Conservation (phyloP, 2,329 filamentous ascomycete genomes). For the Lojkania enalia region DNA sequence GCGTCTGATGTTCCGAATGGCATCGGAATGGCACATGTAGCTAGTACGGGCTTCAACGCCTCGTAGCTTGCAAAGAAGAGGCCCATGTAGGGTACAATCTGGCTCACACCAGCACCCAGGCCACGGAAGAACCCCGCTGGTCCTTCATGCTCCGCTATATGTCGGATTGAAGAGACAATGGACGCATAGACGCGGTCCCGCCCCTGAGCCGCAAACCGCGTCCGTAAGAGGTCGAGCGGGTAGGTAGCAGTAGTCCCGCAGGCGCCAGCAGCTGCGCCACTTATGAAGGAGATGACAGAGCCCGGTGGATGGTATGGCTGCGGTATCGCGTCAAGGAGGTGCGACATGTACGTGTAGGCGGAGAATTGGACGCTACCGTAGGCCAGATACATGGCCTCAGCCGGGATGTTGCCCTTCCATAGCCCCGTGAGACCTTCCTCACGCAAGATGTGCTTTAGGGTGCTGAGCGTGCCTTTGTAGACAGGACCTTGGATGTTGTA, state of each 20-base stretch:
- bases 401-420: constrained; percentile 98
- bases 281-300: constrained; percentile 76
- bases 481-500: constrained; percentile 50
- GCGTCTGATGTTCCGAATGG: constrained; percentile 80
- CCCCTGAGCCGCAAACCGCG: constrained; percentile 95
- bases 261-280: constrained; percentile 81
- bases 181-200: constrained; percentile 76
- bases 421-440: constrained; percentile 83
- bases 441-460: constrained; percentile 73
- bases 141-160: constrained; percentile 79
- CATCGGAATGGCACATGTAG: constrained; percentile 59
- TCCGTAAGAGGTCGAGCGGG: constrained; percentile 88
- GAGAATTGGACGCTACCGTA: constrained; percentile 92
- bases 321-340: constrained; percentile 63
- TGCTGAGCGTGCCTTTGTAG: constrained; percentile 77
- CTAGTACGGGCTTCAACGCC: constrained; percentile 57
- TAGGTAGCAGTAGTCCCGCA: constrained; percentile 83
- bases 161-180: constrained; percentile 67
- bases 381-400: constrained; percentile 89
- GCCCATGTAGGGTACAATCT: constrained; percentile 97
- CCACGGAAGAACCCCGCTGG: constrained; percentile 83
- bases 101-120: constrained; percentile 75
- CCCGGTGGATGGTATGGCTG: constrained; percentile 59
- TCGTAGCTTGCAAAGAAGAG: constrained; percentile 94
- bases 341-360: constrained; percentile 75